Evolutionary conservation across 2,329 filamentous ascomycete species (phyloP), one percentile per base, ranked within the genome.

Genomic region (Aspergillus vadensis): DNA sequence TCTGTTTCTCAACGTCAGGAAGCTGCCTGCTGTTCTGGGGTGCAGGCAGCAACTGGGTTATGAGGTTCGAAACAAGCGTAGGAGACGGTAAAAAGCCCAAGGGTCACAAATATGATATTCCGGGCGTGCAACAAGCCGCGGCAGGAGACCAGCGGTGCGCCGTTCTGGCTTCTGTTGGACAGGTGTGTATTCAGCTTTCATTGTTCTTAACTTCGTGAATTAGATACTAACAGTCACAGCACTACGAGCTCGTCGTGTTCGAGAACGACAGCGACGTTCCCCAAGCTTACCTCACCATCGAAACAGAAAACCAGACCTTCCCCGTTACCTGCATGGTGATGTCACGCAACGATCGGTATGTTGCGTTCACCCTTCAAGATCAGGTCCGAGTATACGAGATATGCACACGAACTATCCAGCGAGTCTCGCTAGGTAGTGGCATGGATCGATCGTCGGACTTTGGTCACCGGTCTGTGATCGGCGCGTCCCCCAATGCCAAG

Each of bases 141-240:
- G 71, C 70, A 38, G 74, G 74, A 12, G 67, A 73, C 49, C 67
- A 69, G 51, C 70, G 70, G 53, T 76, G 72, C 58, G 74, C 71
- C 9, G 61, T 74, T 5, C 67, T 76, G 47, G 65, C 69, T 47
- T 57, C 66, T 14, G 65, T 59, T 57, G 68, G 67, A 58, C 64
- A 68, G 63, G 69, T 70, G 61, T 39, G 27, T 23, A 15, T 17
- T 39, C 47, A 27, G 1, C 8, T 27, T 27, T 8, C 1, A 12
- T 6, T 17, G 12, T 53, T 12, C 25, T 14, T 4, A 2, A 9
- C 5, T 27, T 14, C 9, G 2, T 39, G 14, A 9, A 9, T 14
- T 14, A 0, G 27, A 23, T 30, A 30, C 67, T 74, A 7, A 63
- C 6, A n/a, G 6, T 12, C n/a, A 8, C 52, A 69, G 68, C 68